Conservation (phyloP, 179 eudicot genomes). For the Nepenthes alata region DNA sequence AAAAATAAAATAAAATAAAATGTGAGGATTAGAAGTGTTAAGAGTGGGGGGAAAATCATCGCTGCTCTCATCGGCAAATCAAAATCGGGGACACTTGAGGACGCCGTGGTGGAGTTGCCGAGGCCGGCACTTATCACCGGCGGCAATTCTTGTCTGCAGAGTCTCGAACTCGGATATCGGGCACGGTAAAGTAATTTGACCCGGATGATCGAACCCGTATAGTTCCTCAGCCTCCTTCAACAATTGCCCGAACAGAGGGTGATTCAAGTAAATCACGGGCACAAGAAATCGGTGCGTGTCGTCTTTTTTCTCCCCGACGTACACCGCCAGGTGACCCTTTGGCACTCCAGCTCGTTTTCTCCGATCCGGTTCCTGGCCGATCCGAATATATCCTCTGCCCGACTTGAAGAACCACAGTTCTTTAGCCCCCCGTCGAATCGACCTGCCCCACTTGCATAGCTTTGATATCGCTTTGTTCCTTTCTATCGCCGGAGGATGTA, state of each 20-base stretch:
- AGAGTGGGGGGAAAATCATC: too few species aligned
- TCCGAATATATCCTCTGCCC: slow-evolving; percentile 24
- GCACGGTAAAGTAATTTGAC: slow-evolving; percentile 69
- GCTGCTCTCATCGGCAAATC: too few species aligned
- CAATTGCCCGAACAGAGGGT: slow-evolving; percentile 52
- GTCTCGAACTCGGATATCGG: slow-evolving; percentile 50
- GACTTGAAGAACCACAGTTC: slow-evolving; percentile 14
- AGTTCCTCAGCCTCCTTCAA: slow-evolving; percentile 51
- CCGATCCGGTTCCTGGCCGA: slow-evolving; percentile 26
- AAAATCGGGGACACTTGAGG: not conserved
- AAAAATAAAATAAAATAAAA: too few species aligned
- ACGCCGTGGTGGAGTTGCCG: not conserved
- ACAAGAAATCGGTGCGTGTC: slow-evolving; percentile 41
- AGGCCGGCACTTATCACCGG: slow-evolving; percentile 18
- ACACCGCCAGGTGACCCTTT: slow-evolving; percentile 62
- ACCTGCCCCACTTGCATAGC: slow-evolving; percentile 27
- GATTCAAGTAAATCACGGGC: slow-evolving; percentile 54
- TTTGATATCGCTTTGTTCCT: slow-evolving; percentile 15
- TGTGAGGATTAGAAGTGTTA: too few species aligned
- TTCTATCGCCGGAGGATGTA: not conserved
- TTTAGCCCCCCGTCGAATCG: slow-evolving; percentile 15
- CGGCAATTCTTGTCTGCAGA: slow-evolving; percentile 44
- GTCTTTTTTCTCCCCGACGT: slow-evolving; percentile 52
- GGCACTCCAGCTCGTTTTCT: slow-evolving; percentile 22
- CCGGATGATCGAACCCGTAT: slow-evolving; percentile 58